Evolutionary conservation across 257 asterid genomes (phyloP).

Genomic region (Verbascum thapsus): DNA sequence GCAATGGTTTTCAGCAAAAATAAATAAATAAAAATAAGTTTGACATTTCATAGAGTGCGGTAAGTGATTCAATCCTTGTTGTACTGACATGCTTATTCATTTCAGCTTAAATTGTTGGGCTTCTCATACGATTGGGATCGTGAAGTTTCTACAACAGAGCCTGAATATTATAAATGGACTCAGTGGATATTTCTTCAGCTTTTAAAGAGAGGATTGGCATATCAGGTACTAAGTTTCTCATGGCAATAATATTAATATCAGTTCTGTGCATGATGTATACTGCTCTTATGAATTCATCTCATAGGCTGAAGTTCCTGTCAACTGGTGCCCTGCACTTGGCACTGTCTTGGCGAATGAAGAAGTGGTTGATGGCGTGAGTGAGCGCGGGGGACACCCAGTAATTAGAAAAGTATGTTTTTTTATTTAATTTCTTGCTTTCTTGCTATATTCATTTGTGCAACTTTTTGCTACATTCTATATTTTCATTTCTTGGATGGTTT

Average conservation of each 20-base stretch:
- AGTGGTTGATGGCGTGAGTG: conserved; percentile 96
- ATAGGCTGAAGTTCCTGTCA: conserved; percentile 99
- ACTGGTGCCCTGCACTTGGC: conserved; percentile 99
- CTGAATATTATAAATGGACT: conserved; percentile 96
- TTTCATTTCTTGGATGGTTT: conserved; percentile 66
- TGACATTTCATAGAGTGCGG: conserved; percentile 3
- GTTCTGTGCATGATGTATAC: conserved; percentile 18
- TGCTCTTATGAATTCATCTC: conserved; percentile 25
- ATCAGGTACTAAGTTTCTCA: conserved; percentile 60
- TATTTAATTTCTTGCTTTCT: conserved; percentile 16
- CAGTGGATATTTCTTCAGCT: conserved; percentile 99
- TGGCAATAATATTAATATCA: conserved; percentile 10
- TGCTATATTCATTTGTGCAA: neutral
- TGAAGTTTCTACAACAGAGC: conserved; percentile 94
- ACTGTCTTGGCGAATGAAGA: conserved; percentile 98
- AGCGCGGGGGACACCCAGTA: conserved; percentile 99
- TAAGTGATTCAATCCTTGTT: conserved; percentile 9
- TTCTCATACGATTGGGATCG: conserved; percentile 99
- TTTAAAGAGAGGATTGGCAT: conserved; percentile 89
- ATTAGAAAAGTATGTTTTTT: conserved; percentile 70
- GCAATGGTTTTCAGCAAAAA: neutral
- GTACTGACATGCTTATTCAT: conserved; percentile 36
- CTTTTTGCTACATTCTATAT: conserved; percentile 40
- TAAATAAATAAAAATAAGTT: neutral
- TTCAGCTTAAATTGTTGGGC: conserved; percentile 86